Evolutionary conservation across 768 basidiomycete genomes (phyloP).

Genomic region (Amanita pallidorosea): DNA sequence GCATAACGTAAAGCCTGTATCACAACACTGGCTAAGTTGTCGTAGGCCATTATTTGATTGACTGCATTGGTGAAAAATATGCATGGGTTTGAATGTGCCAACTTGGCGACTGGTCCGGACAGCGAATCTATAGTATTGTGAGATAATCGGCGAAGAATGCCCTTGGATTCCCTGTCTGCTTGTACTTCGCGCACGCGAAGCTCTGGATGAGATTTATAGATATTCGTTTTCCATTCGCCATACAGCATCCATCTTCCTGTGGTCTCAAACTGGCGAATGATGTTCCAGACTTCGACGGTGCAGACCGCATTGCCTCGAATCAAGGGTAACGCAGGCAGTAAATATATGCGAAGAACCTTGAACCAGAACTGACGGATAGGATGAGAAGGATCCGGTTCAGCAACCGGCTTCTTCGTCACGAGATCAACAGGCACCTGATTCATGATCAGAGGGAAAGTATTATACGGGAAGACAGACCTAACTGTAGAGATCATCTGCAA

Average conservation of each 20-base stretch:
- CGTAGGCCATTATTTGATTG: slow-evolving; percentile 92
- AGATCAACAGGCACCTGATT: slow-evolving; percentile 39
- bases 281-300: slow-evolving; percentile 87
- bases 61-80: slow-evolving; percentile 86
- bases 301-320: slow-evolving; percentile 81
- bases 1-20: slow-evolving; percentile 84
- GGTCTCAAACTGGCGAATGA: slow-evolving; percentile 71
- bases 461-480: slow-evolving; percentile 1
- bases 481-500: slow-evolving; percentile 48
- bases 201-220: slow-evolving; percentile 68
- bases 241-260: slow-evolving; percentile 84
- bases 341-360: slow-evolving; percentile 62
- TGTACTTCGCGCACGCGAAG: slow-evolving; percentile 72
- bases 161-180: slow-evolving; percentile 81
- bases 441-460: not conserved
- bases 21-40: slow-evolving; percentile 84
- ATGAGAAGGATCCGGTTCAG: slow-evolving; percentile 42
- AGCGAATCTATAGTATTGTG: slow-evolving; percentile 76
- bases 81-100: slow-evolving; percentile 90
- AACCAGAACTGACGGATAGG: slow-evolving; percentile 79
- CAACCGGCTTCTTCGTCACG: slow-evolving; percentile 47
- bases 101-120: slow-evolving; percentile 81
- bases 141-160: slow-evolving; percentile 78
- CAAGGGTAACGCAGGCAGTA: slow-evolving; percentile 82
- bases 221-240: slow-evolving; percentile 83